Evolutionary conservation across 805 yeast genomes (phyloP).

Genomic region (Wickerhamiella nectarea): DNA sequence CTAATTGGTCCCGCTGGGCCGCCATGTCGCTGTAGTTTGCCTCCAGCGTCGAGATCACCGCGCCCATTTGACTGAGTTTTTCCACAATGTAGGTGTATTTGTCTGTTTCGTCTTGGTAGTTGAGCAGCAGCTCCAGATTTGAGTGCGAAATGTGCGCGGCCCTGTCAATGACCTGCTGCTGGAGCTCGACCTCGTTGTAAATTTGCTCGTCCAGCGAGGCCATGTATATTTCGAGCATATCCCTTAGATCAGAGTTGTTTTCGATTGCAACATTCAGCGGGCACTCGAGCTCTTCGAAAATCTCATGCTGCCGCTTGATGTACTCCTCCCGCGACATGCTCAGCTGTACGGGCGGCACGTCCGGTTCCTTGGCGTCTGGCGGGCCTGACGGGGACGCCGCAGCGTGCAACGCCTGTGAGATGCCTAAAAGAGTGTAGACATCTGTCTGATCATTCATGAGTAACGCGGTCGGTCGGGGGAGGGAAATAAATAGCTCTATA

Average conservation of each 20-base stretch:
- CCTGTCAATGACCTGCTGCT: slow-evolving; percentile 4
- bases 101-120: slow-evolving; percentile 8
- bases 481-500: too few relatives aligned
- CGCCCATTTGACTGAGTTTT: slow-evolving; percentile 2
- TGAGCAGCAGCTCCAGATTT: slow-evolving; percentile 3
- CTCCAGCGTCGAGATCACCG: slow-evolving; percentile 1
- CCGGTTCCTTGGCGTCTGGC: not conserved
- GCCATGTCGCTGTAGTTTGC: slow-evolving; percentile 9
- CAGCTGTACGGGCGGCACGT: not conserved
- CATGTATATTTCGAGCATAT: slow-evolving; percentile 18
- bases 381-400: not conserved
- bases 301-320: slow-evolving; percentile 19
- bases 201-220: slow-evolving; percentile 22
- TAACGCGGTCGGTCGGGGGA: not conserved
- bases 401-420: slow-evolving; percentile 7
- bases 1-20: slow-evolving; percentile 10
- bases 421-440: slow-evolving; percentile 7
- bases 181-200: slow-evolving; percentile 19
- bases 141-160: slow-evolving; percentile 1
- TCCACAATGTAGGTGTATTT: slow-evolving; percentile 6
- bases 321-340: slow-evolving; percentile 14
- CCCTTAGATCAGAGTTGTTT: slow-evolving; percentile 12
- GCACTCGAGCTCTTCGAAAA: slow-evolving; percentile 17
- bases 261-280: slow-evolving; percentile 14
- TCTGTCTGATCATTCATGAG: slow-evolving; percentile 3